Percentiles rank a stretch among this genome's conserved stretches.
Evolutionary conservation across 805 yeast genomes (phyloP).

Genomic region (Barnettozyma populi): DNA sequence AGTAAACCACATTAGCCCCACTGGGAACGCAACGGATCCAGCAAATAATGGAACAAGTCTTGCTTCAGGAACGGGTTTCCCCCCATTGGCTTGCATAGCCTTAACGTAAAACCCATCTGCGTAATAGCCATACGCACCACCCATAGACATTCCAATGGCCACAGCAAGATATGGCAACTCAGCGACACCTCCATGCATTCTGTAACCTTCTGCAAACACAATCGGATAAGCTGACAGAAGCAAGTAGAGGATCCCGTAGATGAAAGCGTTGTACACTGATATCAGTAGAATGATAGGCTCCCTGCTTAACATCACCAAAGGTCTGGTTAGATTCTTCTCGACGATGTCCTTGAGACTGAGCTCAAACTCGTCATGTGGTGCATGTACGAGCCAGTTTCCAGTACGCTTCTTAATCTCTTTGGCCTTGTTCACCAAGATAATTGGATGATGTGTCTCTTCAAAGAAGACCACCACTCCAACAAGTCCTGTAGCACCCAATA

Average conservation of each 20-base stretch:
- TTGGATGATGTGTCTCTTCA: slow-evolving; percentile 70
- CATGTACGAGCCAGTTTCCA: slow-evolving; percentile 78
- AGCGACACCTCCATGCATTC: slow-evolving; percentile 56
- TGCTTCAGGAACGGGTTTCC: slow-evolving; percentile 69
- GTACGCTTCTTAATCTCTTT: slow-evolving; percentile 55
- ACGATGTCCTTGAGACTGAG: slow-evolving; percentile 53
- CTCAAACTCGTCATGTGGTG: slow-evolving; percentile 64
- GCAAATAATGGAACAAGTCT: slow-evolving; percentile 72
- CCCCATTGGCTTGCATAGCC: slow-evolving; percentile 46
- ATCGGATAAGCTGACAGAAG: slow-evolving; percentile 73
- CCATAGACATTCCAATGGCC: slow-evolving; percentile 60
- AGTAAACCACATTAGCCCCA: slow-evolving; percentile 79
- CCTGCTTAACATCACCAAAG: slow-evolving; percentile 55
- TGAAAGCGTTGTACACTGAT: slow-evolving; percentile 68
- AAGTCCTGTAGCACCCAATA: slow-evolving; percentile 43
- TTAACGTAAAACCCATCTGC: slow-evolving; percentile 48
- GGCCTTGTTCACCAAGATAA: slow-evolving; percentile 60
- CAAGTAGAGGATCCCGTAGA: slow-evolving; percentile 74
- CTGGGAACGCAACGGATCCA: slow-evolving; percentile 66
- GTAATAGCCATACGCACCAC: slow-evolving; percentile 47
- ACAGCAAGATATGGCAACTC: slow-evolving; percentile 79
- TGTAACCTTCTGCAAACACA: slow-evolving; percentile 59
- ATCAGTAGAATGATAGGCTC: slow-evolving; percentile 73
- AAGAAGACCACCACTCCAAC: slow-evolving; percentile 37
- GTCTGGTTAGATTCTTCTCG: slow-evolving; percentile 61